phyloP scores from a whole-genome alignment of 164 flowering plant species.

The Vitis cinerea region DNA sequence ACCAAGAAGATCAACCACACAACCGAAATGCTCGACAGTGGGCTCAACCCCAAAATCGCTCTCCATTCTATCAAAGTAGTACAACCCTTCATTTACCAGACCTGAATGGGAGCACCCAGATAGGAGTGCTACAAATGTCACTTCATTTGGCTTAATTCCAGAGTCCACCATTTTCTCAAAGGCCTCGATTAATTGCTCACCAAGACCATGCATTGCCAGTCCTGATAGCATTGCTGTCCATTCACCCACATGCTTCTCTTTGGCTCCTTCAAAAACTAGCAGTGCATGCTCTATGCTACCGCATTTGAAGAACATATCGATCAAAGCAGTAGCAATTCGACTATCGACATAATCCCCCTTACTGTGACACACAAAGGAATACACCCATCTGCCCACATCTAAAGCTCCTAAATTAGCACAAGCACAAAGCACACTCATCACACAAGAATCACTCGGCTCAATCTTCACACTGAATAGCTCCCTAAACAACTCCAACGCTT shows the following conservation, averaged over 20 bases:
- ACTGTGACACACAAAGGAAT: slow-evolving; percentile 15
- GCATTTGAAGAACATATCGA: slow-evolving; percentile 43
- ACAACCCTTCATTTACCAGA: slow-evolving; percentile 31
- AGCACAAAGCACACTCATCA: slow-evolving; percentile 14
- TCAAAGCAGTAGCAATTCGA: slow-evolving; percentile 29
- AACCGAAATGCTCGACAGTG: slow-evolving; percentile 36
- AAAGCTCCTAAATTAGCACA: slow-evolving; percentile 27
- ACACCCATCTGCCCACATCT: slow-evolving; percentile 34
- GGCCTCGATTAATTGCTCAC: slow-evolving; percentile 22
- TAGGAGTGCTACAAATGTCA: slow-evolving; percentile 32
- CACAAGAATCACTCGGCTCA: slow-evolving; percentile 29
- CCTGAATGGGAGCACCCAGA: slow-evolving; percentile 41
- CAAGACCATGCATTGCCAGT: slow-evolving; percentile 34
- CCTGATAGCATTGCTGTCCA: slow-evolving; percentile 42
- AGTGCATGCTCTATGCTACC: slow-evolving; percentile 27
- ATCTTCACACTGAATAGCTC: slow-evolving; percentile 16
- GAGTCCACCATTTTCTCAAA: slow-evolving; percentile 30
- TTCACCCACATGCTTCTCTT: slow-evolving; percentile 26
- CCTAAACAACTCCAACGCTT: slow-evolving; percentile 31
- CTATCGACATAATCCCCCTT: slow-evolving; percentile 17
- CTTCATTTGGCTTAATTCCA: slow-evolving; percentile 26
- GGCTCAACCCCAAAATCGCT: slow-evolving; percentile 28
- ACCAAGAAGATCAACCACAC: slow-evolving; percentile 36
- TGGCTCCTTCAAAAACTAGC: slow-evolving; percentile 18
- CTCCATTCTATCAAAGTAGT: slow-evolving; percentile 30